Conservation (phyloP, 768 basidiomycete genomes). For the Suillus alpinus region DNA sequence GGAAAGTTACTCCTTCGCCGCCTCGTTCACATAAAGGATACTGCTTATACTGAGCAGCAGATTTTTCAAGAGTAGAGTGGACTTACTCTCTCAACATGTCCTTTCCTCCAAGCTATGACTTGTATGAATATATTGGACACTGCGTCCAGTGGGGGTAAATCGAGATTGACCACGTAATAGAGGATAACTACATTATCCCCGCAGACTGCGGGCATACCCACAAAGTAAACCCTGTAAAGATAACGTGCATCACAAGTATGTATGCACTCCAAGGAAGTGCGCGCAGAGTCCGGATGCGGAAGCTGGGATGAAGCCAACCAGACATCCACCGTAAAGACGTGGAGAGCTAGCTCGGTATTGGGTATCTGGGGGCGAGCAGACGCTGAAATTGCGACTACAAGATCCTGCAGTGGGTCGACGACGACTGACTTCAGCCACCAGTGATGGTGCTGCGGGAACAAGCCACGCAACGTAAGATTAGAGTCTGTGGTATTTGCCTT, state of each 20-base stretch:
- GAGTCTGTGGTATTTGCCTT: background rate
- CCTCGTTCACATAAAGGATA: background rate
- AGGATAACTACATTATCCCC: background rate
- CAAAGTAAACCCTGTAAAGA: background rate
- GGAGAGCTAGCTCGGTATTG: background rate
- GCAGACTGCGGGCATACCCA: background rate
- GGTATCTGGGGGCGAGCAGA: background rate
- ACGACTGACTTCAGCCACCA: background rate
- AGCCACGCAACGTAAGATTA: background rate
- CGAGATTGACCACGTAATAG: background rate
- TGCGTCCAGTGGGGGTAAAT: background rate
- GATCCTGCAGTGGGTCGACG: background rate
- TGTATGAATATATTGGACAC: background rate
- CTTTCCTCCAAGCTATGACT: background rate
- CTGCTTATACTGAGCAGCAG: background rate
- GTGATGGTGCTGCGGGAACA: no score
- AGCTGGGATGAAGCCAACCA: background rate
- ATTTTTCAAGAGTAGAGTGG: background rate
- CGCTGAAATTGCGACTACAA: background rate
- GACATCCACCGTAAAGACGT: background rate
- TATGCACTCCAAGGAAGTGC: background rate
- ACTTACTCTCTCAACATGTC: background rate
- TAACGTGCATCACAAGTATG: background rate
- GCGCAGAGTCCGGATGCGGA: background rate
- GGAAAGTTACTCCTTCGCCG: background rate